Percentiles rank a stretch among this genome's conserved stretches.
phyloP scores from a whole-genome alignment of 257 asterid species.

The Solanum virginianum region DNA sequence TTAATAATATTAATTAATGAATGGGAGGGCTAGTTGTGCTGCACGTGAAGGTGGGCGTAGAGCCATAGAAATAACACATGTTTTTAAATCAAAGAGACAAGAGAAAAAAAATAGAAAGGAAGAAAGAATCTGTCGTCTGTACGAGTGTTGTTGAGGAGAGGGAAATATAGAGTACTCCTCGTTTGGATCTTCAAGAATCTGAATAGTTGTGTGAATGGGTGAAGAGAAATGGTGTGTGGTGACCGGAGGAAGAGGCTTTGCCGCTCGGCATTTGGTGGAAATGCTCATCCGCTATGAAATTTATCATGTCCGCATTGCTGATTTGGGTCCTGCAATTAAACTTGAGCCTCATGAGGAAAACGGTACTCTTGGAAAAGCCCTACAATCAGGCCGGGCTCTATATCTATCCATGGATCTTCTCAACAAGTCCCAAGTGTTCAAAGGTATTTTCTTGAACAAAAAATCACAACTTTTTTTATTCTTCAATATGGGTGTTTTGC shows the following conservation, averaged over 20 bases:
- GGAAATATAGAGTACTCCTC: neutral
- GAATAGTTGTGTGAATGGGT: neutral
- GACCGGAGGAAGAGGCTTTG: constrained; percentile 96
- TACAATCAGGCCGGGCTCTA: constrained; percentile 51
- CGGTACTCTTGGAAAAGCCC: constrained; percentile 55
- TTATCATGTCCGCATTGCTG: constrained; percentile 63
- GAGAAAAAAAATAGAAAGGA: no score
- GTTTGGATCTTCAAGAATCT: neutral
- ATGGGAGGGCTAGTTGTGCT: neutral
- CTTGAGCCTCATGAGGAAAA: constrained; percentile 70
- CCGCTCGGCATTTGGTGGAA: constrained; percentile 83
- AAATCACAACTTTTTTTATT: neutral
- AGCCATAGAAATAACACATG: neutral
- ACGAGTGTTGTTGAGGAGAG: neutral
- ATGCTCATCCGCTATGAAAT: constrained; percentile 63
- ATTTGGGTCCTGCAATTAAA: constrained; percentile 52
- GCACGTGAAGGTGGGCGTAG: neutral
- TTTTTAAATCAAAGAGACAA: neutral
- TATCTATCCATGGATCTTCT: constrained; percentile 82
- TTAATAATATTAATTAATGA: neutral
- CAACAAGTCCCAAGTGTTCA: constrained; percentile 63
- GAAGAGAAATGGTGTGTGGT: constrained; percentile 81
- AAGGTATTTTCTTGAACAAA: constrained; percentile 24
- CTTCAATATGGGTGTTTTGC: neutral
- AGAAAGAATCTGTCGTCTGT: no score